Percentiles rank a stretch among this genome's conserved stretches.
Conservation (phyloP, 495 filamentous ascomycete genomes). For the Talaromyces nanjingensis region DNA sequence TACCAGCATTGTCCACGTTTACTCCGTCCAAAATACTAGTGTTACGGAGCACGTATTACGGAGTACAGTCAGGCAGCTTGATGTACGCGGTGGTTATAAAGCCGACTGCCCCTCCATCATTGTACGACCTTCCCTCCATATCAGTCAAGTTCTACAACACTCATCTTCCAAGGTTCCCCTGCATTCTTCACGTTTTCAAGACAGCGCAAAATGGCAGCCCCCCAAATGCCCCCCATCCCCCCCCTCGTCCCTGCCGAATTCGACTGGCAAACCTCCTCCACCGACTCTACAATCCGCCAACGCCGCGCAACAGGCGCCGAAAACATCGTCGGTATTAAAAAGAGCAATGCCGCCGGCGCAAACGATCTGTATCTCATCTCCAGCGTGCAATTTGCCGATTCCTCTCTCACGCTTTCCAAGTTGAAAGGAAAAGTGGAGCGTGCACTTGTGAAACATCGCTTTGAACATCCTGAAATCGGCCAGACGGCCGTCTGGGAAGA, state of each 20-base stretch:
- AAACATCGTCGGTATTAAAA: not conserved
- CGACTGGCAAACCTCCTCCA: not conserved
- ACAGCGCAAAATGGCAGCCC: not conserved
- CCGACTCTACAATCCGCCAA: not conserved
- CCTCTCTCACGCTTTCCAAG: not conserved
- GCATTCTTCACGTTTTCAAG: not conserved
- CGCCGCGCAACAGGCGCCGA: conserved; percentile 2
- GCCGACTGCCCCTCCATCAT: too few relatives aligned
- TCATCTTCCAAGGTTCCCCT: not conserved
- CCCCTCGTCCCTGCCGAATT: not conserved
- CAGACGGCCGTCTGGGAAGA: not conserved
- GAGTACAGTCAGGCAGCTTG: too few relatives aligned
- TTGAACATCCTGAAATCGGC: conserved; percentile 2
- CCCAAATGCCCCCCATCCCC: not conserved
- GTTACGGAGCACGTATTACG: too few relatives aligned
- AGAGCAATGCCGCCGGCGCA: not conserved
- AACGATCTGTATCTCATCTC: conserved; percentile 1
- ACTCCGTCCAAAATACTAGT: too few relatives aligned
- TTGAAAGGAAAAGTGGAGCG: not conserved
- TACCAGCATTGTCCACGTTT: too few relatives aligned
- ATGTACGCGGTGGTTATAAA: too few relatives aligned
- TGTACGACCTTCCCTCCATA: too few relatives aligned
- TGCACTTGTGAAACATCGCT: not conserved
- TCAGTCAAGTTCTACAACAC: not conserved
- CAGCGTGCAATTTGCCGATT: not conserved